These are phyloP conservation scores for Corylus americana DNA, from an alignment of 306 rosid genomes.

Conservation along the genomic window DNA sequence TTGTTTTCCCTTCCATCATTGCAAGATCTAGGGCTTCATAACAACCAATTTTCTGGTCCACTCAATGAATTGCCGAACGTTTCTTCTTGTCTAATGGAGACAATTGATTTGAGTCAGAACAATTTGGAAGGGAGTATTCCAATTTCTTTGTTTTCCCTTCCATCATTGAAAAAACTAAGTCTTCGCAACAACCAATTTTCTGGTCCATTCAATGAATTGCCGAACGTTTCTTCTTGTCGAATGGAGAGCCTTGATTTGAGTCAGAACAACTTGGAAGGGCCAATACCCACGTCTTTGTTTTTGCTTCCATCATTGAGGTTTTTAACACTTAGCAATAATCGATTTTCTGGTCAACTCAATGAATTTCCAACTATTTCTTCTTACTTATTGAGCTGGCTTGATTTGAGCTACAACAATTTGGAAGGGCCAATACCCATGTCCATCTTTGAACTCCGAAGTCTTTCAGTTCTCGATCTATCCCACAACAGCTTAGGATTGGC, in stretches of 20 bases:
- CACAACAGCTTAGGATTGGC: neutral
- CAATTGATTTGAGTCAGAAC: slow-evolving; percentile 5
- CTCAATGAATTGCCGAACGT: slow-evolving; percentile 10
- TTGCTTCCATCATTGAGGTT: slow-evolving; percentile 16
- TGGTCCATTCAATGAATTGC: slow-evolving; percentile 28
- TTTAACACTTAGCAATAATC: slow-evolving; percentile 23
- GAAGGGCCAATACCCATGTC: slow-evolving; percentile 1
- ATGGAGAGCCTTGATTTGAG: slow-evolving; percentile 19
- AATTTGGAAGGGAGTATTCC: slow-evolving; percentile 33
- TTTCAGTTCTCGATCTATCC: too few species aligned
- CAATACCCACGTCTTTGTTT: slow-evolving; percentile 11
- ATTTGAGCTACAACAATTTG: too few species aligned
- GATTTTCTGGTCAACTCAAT: slow-evolving; percentile 22
- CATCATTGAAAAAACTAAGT: slow-evolving; percentile 3
- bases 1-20: slow-evolving; percentile 26
- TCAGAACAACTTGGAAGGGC: slow-evolving; percentile 30
- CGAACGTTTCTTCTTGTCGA: neutral
- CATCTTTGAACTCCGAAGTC: neutral
- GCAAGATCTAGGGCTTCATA: neutral
- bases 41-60: slow-evolving; percentile 27
- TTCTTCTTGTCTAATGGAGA: neutral
- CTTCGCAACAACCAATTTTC: slow-evolving; percentile 27
- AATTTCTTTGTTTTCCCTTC: slow-evolving; percentile 13
- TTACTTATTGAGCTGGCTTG: neutral
- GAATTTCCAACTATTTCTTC: slow-evolving; percentile 19